Base-by-base conservation (phyloP, 768 basidiomycete genomes). In the Hygrocybe punicea region DNA sequence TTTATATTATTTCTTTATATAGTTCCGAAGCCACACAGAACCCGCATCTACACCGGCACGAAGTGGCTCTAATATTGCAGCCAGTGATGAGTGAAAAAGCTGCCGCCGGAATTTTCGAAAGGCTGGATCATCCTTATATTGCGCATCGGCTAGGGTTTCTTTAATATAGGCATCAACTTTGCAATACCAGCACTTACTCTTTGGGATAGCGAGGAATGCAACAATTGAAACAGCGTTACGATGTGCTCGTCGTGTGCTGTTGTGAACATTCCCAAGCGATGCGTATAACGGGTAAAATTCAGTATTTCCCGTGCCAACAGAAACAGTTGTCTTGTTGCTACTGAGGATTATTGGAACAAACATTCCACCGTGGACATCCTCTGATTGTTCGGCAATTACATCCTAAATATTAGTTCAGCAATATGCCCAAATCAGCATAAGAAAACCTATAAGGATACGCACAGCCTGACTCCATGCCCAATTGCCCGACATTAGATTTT, bases 281-380 rank as follows among this genome's bases (percentile, higher is more conserved):
- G 61, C 21, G 51, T 76, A 76, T 0, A 74, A 53, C 0, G 72
- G 75, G 48, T 76, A 67, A 47, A 71, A 76, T 35, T 76, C 72
- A 21, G 72, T 64, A 46, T 76, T 69, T 0, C 75, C 73, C 0
- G 75, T 78, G 0, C 66, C 71, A 10, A 73, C 71, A 0, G 73
- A 78, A 0, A 78, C 74, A 0, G 75, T 78, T 0, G 76, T 78
- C 55, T 78, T 78, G 54, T 80, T 72, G 50, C 72, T 75, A 0
- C 76, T 74, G 1, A 60, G 56, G 9, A 77, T 58, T 16, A 76
- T 57, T 0, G 70, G 66, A 2, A 71, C 62, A 23, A 73, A 59
- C 60, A 73, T 67, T 1, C 68, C 54, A 5, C 75, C 76, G 44
- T 67, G 65, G 29, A 29, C 29, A 9, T 59, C 69, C 19, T 39